Base-by-base conservation (phyloP, 1,284 basidiomycete species). In the Ganoderma sinense region DNA sequence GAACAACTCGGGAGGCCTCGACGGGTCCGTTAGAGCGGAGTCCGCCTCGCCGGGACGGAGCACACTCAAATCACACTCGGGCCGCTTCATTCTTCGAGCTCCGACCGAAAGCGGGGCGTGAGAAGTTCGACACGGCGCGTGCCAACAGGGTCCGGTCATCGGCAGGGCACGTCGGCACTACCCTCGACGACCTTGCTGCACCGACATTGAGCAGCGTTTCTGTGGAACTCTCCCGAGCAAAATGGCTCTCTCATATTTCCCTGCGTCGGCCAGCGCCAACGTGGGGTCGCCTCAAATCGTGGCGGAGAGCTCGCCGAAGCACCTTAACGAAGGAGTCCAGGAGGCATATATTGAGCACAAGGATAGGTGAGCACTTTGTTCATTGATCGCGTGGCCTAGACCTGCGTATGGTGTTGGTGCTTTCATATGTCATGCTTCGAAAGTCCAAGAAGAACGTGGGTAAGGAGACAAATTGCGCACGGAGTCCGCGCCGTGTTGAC, bases 301-400 rank as follows among this genome's bases (percentile, higher is more conserved):
- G 60, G 75, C 70, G 63, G 74, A 77, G 71, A 69, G 70, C 65
- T 73, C 70, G 62, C 71, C 72, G 45, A 77, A 73, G 67, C 72
- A 73, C 56, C 58, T 73, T 51, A 76, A 67, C 59, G 78, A 92
- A 76, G 90, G 92, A 79, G 88, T 91, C 58, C 91, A 94, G 83
- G 90, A 90, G 76, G 87, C 86, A 13, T 95, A 91, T 79, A 82
- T 94, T 71, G 87, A 89, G 75, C 88, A 88, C 72, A 93, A 90
- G 80, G 88, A 93, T 73, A 84, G 87, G 93, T 93, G 76, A 72
- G 87, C 81, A 33, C 1, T 40, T 13, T 63, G 13, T n/a, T 48
- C 5, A 39, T 65, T 40, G 43, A 20, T 66, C 23, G 36, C 26
- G 58, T 39, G 31, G 48, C 61, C 61, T 10, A 31, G 43, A 16